Evolutionary conservation across 2,329 filamentous ascomycete genomes (phyloP).

Genomic region (Plenodomus lindquistii): DNA sequence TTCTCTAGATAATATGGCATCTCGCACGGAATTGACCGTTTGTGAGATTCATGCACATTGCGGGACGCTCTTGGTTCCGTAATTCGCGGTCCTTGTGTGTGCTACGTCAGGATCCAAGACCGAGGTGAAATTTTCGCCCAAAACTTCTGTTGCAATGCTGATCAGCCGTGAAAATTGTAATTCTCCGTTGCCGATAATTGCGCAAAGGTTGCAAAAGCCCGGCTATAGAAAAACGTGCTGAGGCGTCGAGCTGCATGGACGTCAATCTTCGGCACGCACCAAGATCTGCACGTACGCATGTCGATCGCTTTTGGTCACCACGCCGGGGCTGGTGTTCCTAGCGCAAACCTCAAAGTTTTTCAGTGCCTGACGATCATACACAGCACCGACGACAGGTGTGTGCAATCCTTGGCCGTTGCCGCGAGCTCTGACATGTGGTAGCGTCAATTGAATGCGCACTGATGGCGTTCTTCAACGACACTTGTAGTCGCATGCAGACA

Average conservation of each 20-base stretch:
- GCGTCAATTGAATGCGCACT: background rate
- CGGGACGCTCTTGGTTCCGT: background rate
- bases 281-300: background rate
- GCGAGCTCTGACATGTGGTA: background rate
- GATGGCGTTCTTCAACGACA: background rate
- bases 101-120: background rate
- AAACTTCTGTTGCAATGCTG: background rate
- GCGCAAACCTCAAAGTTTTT: background rate
- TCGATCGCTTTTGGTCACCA: background rate
- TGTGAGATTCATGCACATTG: background rate
- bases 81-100: background rate
- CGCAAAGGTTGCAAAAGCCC: background rate
- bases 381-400: background rate
- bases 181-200: background rate
- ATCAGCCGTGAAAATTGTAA: background rate
- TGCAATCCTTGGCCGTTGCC: background rate
- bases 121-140: background rate
- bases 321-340: background rate
- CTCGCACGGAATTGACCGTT: background rate
- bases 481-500: background rate
- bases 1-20: background rate
- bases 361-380: background rate
- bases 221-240: background rate
- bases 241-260: background rate
- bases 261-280: background rate